phyloP scores from a whole-genome alignment of 257 asterid species.

The Rubia yunnanensis region DNA sequence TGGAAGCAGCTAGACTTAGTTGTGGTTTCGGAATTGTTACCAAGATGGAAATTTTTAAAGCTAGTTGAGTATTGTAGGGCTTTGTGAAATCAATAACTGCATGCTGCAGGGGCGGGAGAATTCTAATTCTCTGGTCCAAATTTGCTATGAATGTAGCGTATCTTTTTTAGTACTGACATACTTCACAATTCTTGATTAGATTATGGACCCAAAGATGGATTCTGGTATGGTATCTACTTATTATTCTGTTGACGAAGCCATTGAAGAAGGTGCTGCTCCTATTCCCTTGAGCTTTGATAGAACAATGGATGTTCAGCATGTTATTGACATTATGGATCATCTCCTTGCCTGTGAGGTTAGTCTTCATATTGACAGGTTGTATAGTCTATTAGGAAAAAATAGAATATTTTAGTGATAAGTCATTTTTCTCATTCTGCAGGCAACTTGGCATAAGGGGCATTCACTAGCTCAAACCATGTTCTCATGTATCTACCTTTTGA shows the following conservation, averaged over 20 bases:
- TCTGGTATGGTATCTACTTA: constrained; percentile 93
- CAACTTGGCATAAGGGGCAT: constrained; percentile 99
- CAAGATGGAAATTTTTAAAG: not conserved
- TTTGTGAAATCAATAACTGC: not conserved
- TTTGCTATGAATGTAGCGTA: not conserved
- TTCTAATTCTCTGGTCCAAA: not conserved
- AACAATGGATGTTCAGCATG: constrained; percentile 53
- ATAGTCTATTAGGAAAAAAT: not conserved
- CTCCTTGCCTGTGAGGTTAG: constrained; percentile 92
- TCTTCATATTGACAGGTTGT: not conserved
- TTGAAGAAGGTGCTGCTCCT: constrained; percentile 95
- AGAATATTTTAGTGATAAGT: not conserved
- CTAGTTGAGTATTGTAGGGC: not conserved
- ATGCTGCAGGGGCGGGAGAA: not conserved
- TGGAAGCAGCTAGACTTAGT: not conserved
- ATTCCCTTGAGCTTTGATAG: constrained; percentile 84
- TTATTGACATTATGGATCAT: constrained; percentile 92
- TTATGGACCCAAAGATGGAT: constrained; percentile 99
- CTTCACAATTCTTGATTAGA: constrained; percentile 34
- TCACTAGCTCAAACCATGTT: constrained; percentile 88
- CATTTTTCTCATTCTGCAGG: constrained; percentile 39
- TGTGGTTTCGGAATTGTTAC: not conserved
- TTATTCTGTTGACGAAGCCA: constrained; percentile 94
- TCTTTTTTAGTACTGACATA: constrained; percentile 5
- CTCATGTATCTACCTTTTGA: constrained; percentile 88